Percentiles rank a stretch among this genome's conserved stretches.
Conservation (phyloP, 2,329 filamentous ascomycete species). For the Seiridium unicorne region DNA sequence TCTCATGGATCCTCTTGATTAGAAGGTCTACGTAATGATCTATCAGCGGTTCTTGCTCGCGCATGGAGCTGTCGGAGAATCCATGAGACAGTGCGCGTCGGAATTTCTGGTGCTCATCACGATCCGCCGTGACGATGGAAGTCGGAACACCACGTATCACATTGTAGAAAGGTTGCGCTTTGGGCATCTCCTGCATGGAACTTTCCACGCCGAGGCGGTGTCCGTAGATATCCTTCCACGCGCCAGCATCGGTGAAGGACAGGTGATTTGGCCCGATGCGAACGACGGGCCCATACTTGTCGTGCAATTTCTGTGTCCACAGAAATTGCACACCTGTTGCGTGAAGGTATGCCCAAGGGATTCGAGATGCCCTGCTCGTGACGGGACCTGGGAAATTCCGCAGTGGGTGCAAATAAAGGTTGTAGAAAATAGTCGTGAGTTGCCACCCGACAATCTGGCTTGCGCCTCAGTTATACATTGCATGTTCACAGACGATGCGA, state of each 20-base stretch:
- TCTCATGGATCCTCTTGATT: constrained; percentile 34
- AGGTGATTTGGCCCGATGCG: constrained; percentile 25
- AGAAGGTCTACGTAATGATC: constrained; percentile 38
- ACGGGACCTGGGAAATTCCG: constrained; percentile 23
- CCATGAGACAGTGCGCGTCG: constrained; percentile 28
- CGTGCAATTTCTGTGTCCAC: constrained; percentile 22
- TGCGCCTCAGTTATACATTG: background rate
- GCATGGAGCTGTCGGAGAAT: constrained; percentile 26
- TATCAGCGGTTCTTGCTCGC: constrained; percentile 29
- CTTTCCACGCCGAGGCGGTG: constrained; percentile 23
- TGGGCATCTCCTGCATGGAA: constrained; percentile 20
- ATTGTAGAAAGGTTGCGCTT: constrained; percentile 14
- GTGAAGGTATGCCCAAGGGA: constrained; percentile 23
- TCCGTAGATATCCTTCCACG: constrained; percentile 33
- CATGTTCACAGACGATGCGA: background rate
- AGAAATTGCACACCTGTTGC: constrained; percentile 18
- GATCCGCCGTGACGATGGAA: constrained; percentile 26
- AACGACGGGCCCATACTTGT: constrained; percentile 19
- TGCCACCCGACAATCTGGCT: constrained; percentile 18
- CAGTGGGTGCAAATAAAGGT: constrained; percentile 27
- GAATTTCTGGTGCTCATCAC: constrained; percentile 24
- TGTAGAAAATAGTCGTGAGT: constrained; percentile 19
- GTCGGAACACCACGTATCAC: constrained; percentile 16
- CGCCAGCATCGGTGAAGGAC: constrained; percentile 26
- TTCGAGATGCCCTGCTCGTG: constrained; percentile 16